phyloP scores from a whole-genome alignment of 495 filamentous ascomycete genomes.

The Tuber magnatum region DNA sequence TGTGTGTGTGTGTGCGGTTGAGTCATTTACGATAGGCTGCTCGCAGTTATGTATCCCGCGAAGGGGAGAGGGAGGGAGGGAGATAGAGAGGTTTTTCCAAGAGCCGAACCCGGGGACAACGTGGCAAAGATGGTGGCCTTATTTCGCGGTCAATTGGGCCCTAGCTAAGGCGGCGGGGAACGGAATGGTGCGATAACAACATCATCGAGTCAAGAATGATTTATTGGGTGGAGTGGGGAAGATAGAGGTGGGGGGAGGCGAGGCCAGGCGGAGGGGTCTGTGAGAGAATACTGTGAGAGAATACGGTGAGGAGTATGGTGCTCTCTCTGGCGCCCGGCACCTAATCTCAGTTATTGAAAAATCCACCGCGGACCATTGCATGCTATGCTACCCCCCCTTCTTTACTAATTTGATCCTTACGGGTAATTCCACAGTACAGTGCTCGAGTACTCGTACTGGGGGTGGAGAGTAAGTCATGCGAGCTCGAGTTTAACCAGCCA shows the following conservation, averaged over 20 bases:
- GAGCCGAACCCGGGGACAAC: not conserved
- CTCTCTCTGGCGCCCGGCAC: not conserved
- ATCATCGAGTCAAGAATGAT: not conserved
- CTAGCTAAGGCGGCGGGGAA: not conserved
- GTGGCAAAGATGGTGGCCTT: not conserved
- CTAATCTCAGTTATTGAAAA: not conserved
- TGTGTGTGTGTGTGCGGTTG: not conserved
- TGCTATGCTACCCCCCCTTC: not conserved
- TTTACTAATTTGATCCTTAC: not conserved
- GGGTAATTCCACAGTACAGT: not conserved
- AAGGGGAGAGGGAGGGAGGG: not conserved
- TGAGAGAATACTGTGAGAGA: not conserved
- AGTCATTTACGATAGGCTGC: slow-evolving; percentile 2
- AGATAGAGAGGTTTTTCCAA: not conserved
- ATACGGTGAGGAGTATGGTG: not conserved
- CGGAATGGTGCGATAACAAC: slow-evolving; percentile 4
- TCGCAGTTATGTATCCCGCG: not conserved
- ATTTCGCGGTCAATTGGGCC: not conserved
- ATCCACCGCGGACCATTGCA: not conserved
- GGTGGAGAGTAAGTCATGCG: no score
- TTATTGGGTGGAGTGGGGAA: not conserved
- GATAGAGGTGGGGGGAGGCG: not conserved
- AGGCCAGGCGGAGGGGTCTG: not conserved
- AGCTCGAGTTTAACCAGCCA: no score
- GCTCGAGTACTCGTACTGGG: not conserved